phyloP scores from a whole-genome alignment of 140 eudicot genomes.

The Bidens hawaiensis region DNA sequence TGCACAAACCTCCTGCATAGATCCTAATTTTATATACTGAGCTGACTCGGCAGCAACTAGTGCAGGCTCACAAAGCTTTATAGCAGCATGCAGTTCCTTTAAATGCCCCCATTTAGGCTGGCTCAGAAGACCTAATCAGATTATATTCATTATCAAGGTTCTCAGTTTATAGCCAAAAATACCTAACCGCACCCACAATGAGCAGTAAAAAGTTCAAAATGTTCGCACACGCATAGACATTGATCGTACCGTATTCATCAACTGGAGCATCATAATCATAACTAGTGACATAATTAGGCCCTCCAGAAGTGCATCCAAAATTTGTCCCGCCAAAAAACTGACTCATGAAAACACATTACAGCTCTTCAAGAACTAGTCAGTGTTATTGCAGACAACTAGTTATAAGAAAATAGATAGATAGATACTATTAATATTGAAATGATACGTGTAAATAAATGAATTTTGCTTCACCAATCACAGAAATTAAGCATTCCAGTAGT shows the following conservation, averaged over 20 bases:
- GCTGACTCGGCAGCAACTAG: slow-evolving; percentile 86
- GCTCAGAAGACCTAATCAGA: slow-evolving; percentile 59
- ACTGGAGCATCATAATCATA: slow-evolving; percentile 97
- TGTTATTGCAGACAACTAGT: too few species aligned
- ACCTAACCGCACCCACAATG: background rate
- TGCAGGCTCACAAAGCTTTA: too few species aligned
- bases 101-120: slow-evolving; percentile 97
- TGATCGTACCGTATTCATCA: slow-evolving; percentile 81
- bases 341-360: too few species aligned
- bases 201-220: background rate
- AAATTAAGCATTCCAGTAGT: too few species aligned
- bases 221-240: background rate
- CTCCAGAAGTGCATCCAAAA: slow-evolving; percentile 90
- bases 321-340: slow-evolving; percentile 98
- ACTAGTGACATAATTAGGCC: slow-evolving; percentile 83
- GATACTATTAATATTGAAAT: too few species aligned
- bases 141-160: background rate
- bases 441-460: too few species aligned
- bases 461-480: too few species aligned
- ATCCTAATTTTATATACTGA: slow-evolving; percentile 74
- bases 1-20: slow-evolving; percentile 76
- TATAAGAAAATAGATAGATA: too few species aligned
- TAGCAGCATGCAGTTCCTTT: slow-evolving; percentile 92
- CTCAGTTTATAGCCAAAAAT: slow-evolving; percentile 1
- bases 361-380: too few species aligned